Percentiles rank a stretch among this genome's conserved stretches.
Conservation (phyloP, 2,329 filamentous ascomycete genomes). For the Colletotrichum tabaci region DNA sequence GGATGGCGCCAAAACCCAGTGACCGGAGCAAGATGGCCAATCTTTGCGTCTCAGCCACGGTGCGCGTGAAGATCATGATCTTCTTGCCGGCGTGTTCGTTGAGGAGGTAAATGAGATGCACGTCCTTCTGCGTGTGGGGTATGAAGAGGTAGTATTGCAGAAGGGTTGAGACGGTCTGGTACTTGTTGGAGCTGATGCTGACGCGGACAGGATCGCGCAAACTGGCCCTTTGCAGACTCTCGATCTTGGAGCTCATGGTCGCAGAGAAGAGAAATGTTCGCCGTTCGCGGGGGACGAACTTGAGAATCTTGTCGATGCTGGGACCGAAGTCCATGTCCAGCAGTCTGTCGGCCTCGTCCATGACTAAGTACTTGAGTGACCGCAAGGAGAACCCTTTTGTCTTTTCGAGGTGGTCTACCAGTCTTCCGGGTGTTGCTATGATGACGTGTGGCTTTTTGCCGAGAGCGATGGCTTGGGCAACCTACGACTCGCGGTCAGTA, state of each 20-base stretch:
- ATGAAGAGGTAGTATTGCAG: slow-evolving; percentile 90
- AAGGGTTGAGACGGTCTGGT: slow-evolving; percentile 92
- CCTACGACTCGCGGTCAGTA: slow-evolving; percentile 55
- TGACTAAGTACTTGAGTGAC: slow-evolving; percentile 87
- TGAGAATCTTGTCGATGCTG: slow-evolving; percentile 92
- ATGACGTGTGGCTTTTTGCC: slow-evolving; percentile 97
- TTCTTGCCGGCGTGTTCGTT: slow-evolving; percentile 91
- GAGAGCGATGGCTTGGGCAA: slow-evolving; percentile 89
- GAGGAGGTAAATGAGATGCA: slow-evolving; percentile 87
- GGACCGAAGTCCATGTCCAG: slow-evolving; percentile 96
- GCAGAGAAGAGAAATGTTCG: slow-evolving; percentile 94
- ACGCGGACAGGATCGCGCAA: slow-evolving; percentile 88
- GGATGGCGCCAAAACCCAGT: slow-evolving; percentile 91
- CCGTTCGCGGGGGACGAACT: slow-evolving; percentile 83
- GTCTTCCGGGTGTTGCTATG: slow-evolving; percentile 69
- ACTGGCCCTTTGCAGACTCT: slow-evolving; percentile 90
- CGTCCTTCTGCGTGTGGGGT: slow-evolving; percentile 89
- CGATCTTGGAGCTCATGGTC: slow-evolving; percentile 94
- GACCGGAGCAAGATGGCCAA: slow-evolving; percentile 86
- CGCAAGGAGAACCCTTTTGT: slow-evolving; percentile 95
- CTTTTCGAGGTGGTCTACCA: slow-evolving; percentile 89
- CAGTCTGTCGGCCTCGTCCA: slow-evolving; percentile 94
- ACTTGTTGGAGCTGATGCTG: slow-evolving; percentile 85
- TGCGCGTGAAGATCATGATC: slow-evolving; percentile 91
- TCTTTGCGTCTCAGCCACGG: slow-evolving; percentile 91